Conservation (phyloP, 192 early-diverging fungal species). For the Neocallimastix lanati region DNA sequence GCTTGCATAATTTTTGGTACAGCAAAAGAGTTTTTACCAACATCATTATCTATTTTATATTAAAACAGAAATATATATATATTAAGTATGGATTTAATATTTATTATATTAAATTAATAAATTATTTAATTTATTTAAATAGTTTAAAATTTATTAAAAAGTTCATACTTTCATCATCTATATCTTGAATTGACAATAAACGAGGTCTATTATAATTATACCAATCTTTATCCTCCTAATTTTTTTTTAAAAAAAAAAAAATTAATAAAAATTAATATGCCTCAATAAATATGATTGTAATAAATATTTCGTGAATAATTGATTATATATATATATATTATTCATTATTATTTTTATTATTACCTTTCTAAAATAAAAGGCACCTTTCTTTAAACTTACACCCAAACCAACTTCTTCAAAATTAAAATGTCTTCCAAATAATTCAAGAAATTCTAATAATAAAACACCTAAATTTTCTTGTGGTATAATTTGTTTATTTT, state of each 20-base stretch:
- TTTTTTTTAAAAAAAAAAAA: neutral
- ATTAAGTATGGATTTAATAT: no score
- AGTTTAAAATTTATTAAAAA: no score
- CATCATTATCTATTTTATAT: neutral
- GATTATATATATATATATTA: no score
- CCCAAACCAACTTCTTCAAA: constrained; percentile 44
- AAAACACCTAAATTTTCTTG: constrained; percentile 65
- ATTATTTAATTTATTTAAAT: no score
- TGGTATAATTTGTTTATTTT: constrained; percentile 35
- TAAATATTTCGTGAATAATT: no score
- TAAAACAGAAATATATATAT: no score
- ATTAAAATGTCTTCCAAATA: constrained; percentile 70
- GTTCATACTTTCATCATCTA: neutral
- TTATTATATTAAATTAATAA: no score
- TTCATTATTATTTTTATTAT: no score
- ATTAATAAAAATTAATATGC: no score
- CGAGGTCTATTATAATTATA: neutral
- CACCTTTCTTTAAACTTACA: constrained; percentile 21
- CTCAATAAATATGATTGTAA: no score
- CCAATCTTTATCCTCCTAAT: neutral
- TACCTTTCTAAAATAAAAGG: constrained; percentile 26
- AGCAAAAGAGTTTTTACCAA: neutral
- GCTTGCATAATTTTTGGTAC: neutral
- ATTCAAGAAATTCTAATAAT: constrained; percentile 81
- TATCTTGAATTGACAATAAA: neutral